Conservation (phyloP, 192 early-diverging fungal genomes). For the Phycomyces blakesleeanus region DNA sequence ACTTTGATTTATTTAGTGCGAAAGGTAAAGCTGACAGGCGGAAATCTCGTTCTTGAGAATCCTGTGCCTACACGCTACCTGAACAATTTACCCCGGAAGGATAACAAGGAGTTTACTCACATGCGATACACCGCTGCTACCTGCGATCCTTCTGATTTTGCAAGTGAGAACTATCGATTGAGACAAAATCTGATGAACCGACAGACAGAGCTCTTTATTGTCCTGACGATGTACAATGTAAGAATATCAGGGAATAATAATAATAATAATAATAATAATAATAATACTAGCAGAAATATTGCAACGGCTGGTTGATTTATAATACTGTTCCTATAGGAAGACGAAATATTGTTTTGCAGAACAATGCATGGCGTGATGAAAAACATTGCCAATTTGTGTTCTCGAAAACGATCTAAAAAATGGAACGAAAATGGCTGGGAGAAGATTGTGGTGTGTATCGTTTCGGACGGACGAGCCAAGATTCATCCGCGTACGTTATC, state of each 20-base stretch:
- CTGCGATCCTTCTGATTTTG: constrained; percentile 64
- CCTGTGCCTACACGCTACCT: constrained; percentile 61
- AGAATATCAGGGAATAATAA: constrained; percentile 1
- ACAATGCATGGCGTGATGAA: constrained; percentile 85
- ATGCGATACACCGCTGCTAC: constrained; percentile 74
- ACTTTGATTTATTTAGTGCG: constrained; percentile 10
- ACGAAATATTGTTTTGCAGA: constrained; percentile 85
- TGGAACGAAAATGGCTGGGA: constrained; percentile 76
- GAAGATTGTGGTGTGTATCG: constrained; percentile 75
- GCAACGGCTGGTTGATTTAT: neutral
- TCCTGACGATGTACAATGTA: constrained; percentile 75
- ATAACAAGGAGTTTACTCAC: constrained; percentile 68
- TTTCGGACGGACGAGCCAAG: constrained; percentile 74
- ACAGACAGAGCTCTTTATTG: constrained; percentile 64
- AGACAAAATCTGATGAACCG: constrained; percentile 51
- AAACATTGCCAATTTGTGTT: constrained; percentile 79
- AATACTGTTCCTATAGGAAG: constrained; percentile 55
- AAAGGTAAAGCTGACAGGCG: constrained; percentile 63
- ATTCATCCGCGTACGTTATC: constrained; percentile 59
- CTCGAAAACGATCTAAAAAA: constrained; percentile 53
- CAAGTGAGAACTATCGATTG: constrained; percentile 54
- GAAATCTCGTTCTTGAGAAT: constrained; percentile 67
- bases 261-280: neutral
- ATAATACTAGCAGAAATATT: neutral
- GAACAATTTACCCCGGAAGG: constrained; percentile 41